Evolutionary conservation across 345 rosid genomes (phyloP).

Genomic region (Salix purpurea): DNA sequence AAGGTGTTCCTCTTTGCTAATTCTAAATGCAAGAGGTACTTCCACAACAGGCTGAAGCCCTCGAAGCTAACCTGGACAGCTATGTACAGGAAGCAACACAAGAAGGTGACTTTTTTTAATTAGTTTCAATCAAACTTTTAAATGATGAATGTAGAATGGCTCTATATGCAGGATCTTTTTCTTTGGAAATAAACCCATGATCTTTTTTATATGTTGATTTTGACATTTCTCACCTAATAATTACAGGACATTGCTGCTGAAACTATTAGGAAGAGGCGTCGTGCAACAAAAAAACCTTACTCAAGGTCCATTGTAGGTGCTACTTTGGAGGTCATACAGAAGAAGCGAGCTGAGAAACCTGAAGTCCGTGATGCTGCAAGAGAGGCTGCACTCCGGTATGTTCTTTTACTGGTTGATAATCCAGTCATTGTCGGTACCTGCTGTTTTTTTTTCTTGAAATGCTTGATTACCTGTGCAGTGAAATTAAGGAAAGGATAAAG

Average conservation of each 20-base stretch:
- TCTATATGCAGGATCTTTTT: neutral
- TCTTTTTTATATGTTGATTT: neutral
- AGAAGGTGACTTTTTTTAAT: slow-evolving; percentile 40
- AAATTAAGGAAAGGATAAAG: slow-evolving; percentile 81
- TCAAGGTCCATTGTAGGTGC: slow-evolving; percentile 75
- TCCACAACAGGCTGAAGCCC: slow-evolving; percentile 88
- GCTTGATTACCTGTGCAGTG: slow-evolving; percentile 29
- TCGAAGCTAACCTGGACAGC: slow-evolving; percentile 87
- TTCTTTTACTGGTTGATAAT: neutral
- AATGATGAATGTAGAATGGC: neutral
- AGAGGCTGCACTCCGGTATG: slow-evolving; percentile 55
- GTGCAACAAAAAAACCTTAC: slow-evolving; percentile 58
- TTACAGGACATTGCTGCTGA: slow-evolving; percentile 55
- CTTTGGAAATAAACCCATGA: neutral
- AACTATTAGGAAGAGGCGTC: slow-evolving; percentile 57
- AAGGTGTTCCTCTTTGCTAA: slow-evolving; percentile 87
- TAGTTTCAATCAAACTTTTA: neutral
- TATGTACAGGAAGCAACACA: slow-evolving; percentile 68
- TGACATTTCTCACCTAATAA: neutral
- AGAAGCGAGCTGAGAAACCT: slow-evolving; percentile 59
- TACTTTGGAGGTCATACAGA: slow-evolving; percentile 67
- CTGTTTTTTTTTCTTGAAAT: neutral
- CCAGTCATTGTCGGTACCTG: neutral
- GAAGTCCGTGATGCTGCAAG: slow-evolving; percentile 69
- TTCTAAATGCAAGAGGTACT: slow-evolving; percentile 90